Conservation (phyloP, 225 moss, liverwort and hornwort species). For the Ulota crispa region DNA sequence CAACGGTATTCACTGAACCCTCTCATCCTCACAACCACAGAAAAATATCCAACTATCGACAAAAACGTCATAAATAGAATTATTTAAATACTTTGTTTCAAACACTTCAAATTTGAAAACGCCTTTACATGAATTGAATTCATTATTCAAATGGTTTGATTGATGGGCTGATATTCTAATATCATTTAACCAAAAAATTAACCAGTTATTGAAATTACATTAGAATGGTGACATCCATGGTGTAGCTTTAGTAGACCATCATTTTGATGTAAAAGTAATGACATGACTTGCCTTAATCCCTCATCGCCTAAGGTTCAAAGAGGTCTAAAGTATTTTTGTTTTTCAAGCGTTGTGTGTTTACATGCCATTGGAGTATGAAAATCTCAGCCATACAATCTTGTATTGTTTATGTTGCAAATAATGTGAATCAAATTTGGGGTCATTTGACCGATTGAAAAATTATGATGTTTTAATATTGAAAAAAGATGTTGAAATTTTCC, state of each 20-base stretch:
- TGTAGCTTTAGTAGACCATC: not conserved
- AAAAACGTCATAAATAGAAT: not conserved
- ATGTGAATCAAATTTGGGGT: too few relatives aligned
- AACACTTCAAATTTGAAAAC: not conserved
- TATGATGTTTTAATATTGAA: too few relatives aligned
- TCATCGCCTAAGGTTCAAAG: too few relatives aligned
- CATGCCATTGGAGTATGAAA: too few relatives aligned
- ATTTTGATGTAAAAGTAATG: not conserved
- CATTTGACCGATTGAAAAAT: too few relatives aligned
- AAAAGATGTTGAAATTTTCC: too few relatives aligned
- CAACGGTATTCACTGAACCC: not conserved
- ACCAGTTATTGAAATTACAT: too few relatives aligned
- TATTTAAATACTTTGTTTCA: not conserved
- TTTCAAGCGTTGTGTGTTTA: too few relatives aligned
- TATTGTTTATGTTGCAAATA: too few relatives aligned
- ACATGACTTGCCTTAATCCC: rapidly evolving
- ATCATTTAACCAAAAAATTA: too few relatives aligned
- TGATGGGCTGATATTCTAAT: not conserved
- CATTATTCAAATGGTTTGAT: rapidly evolving
- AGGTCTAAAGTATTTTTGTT: too few relatives aligned
- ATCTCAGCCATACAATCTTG: too few relatives aligned
- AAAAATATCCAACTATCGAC: not conserved
- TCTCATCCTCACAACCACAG: not conserved
- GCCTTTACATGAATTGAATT: rapidly evolving
- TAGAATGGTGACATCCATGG: rapidly evolving